phyloP scores from a whole-genome alignment of 495 filamentous ascomycete genomes.

The Annulohypoxylon moriforme region DNA sequence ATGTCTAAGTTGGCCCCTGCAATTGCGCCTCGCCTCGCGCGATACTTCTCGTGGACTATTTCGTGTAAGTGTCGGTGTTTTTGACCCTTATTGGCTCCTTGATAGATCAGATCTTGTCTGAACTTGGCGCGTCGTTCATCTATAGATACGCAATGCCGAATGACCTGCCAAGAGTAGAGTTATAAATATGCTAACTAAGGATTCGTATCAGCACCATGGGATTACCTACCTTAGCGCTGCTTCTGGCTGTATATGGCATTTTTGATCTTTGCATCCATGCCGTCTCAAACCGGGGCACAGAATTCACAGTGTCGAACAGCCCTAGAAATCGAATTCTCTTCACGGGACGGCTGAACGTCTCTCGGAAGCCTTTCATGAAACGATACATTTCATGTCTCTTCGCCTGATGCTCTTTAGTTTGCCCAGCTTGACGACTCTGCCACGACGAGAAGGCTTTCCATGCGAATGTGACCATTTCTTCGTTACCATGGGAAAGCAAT shows the following conservation, averaged over 20 bases:
- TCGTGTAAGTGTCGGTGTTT: slow-evolving; percentile 56
- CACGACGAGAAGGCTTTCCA: slow-evolving; percentile 91
- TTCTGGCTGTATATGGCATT: slow-evolving; percentile 84
- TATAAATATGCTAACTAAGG: slow-evolving; percentile 65
- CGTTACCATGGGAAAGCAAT: slow-evolving; percentile 83
- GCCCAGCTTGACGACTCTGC: slow-evolving; percentile 73
- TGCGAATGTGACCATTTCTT: slow-evolving; percentile 85
- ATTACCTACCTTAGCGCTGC: slow-evolving; percentile 68
- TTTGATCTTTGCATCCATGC: slow-evolving; percentile 87
- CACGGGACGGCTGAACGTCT: slow-evolving; percentile 84
- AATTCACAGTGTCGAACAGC: slow-evolving; percentile 83
- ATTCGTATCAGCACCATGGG: slow-evolving; percentile 64
- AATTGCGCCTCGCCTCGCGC: slow-evolving; percentile 26
- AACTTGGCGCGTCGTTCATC: slow-evolving; percentile 81
- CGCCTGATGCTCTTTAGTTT: slow-evolving; percentile 65
- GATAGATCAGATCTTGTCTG: slow-evolving; percentile 77
- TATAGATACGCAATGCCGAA: slow-evolving; percentile 80
- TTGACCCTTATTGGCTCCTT: slow-evolving; percentile 53
- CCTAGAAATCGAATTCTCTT: slow-evolving; percentile 76
- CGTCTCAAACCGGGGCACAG: slow-evolving; percentile 82
- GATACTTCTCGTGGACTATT: slow-evolving; percentile 53
- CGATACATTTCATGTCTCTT: slow-evolving; percentile 71
- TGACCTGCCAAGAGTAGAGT: slow-evolving; percentile 48
- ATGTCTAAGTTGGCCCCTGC: neutral
- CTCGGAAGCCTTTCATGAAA: slow-evolving; percentile 85